Conservation (phyloP, 148 eudicot genomes). For the Persicaria tinctoria region DNA sequence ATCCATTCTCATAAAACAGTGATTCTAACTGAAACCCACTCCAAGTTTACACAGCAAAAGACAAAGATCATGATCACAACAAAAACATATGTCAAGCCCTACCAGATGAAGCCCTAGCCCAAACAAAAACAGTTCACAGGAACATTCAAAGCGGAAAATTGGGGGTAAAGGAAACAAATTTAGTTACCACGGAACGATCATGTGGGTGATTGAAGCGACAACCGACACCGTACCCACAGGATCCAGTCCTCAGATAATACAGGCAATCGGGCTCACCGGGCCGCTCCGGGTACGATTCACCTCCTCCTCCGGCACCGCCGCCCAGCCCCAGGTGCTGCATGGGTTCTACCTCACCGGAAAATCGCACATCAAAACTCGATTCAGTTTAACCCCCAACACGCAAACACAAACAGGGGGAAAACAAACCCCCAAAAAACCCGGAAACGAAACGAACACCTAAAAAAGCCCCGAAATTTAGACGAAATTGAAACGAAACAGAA, state of each 20-base stretch:
- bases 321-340: conserved; percentile 64
- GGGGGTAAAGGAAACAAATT: not conserved
- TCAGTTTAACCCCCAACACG: conserved; percentile 9
- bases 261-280: conserved; percentile 80
- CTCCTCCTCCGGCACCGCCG: conserved; percentile 19
- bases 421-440: conserved; percentile 6
- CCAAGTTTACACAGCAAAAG: not conserved
- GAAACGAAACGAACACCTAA: not conserved
- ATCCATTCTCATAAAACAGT: not conserved
- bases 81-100: not conserved
- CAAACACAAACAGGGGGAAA: conserved; percentile 11
- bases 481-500: conserved; percentile 14
- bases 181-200: conserved; percentile 10
- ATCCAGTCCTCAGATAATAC: conserved; percentile 63
- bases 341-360: conserved; percentile 38
- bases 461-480: conserved; percentile 13
- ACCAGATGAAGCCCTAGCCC: conserved; percentile 8
- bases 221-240: conserved; percentile 76
- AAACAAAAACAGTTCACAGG: not conserved
- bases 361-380: not conserved
- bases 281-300: conserved; percentile 62
- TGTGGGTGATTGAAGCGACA: conserved; percentile 78
- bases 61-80: not conserved
- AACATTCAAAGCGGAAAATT: not conserved
- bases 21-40: not conserved